Percentiles rank a stretch among this genome's conserved stretches.
These are phyloP conservation scores for Aspergillus nidulans DNA, from an alignment of 495 filamentous ascomycete species.

Conservation along the genomic window DNA sequence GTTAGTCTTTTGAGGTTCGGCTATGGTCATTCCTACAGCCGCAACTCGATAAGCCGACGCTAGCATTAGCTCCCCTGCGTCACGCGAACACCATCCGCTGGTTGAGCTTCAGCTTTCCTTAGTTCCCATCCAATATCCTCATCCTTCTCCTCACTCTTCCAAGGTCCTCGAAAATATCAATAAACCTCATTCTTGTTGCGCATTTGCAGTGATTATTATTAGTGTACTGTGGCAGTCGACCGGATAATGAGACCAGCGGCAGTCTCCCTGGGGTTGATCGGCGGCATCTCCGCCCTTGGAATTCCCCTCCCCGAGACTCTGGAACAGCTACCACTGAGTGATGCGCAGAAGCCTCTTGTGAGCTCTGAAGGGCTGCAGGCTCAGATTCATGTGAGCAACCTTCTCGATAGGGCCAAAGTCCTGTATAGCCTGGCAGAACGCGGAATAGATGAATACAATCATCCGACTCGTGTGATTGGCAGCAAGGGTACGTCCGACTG, in stretches of 20 bases:
- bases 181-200: not conserved
- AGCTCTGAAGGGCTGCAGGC: slow-evolving; percentile 50
- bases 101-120: not conserved
- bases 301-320: not conserved
- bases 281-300: slow-evolving; percentile 9
- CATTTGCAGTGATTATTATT: slow-evolving; percentile 1
- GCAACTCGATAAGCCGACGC: not conserved
- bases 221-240: not conserved
- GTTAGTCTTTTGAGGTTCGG: not conserved
- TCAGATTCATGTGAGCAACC: slow-evolving; percentile 47
- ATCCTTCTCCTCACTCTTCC: not conserved
- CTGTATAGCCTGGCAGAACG: slow-evolving; percentile 54
- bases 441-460: slow-evolving; percentile 50
- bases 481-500: slow-evolving; percentile 42
- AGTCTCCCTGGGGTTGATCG: slow-evolving; percentile 7
- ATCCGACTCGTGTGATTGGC: slow-evolving; percentile 62
- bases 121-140: not conserved
- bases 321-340: slow-evolving; percentile 1
- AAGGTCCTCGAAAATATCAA: not conserved
- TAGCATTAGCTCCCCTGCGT: not conserved
- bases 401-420: slow-evolving; percentile 49
- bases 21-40: no score
- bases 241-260: slow-evolving; percentile 4
- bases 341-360: slow-evolving; percentile 24
- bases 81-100: not conserved